A percentile compares a stretch with the other conserved stretches of the same genome.
These are phyloP conservation scores for Amanita fuliginea DNA, from an alignment of 768 basidiomycete species.

Conservation along the genomic window DNA sequence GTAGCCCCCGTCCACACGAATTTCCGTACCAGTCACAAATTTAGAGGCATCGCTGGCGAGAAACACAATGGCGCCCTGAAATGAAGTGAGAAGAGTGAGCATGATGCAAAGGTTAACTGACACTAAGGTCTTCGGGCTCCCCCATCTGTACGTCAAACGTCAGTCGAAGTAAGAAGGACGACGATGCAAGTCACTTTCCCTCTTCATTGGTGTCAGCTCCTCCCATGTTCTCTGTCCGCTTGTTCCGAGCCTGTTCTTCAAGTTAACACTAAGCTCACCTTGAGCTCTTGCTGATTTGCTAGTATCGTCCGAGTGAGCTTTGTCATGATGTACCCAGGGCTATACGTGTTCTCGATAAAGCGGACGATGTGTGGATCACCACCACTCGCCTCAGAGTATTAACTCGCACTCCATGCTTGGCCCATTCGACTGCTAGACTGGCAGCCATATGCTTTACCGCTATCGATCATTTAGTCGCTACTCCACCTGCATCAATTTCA, in stretches of 20 bases:
- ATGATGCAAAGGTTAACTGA: conserved; percentile 19
- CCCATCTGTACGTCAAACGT: conserved; percentile 51
- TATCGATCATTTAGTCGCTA: conserved; percentile 16
- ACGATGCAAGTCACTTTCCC: conserved; percentile 32
- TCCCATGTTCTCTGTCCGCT: conserved; percentile 70
- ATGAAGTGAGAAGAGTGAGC: conserved; percentile 6
- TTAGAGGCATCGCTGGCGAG: conserved; percentile 82
- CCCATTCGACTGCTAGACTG: conserved; percentile 93
- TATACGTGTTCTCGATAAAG: conserved; percentile 16
- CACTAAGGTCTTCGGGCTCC: conserved; percentile 85
- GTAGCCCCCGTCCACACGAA: conserved; percentile 87
- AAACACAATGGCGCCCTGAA: conserved; percentile 79
- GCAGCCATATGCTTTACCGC: conserved; percentile 93
- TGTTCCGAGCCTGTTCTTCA: conserved; percentile 2
- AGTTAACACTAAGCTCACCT: conserved; percentile 31
- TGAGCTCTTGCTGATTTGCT: conserved; percentile 61
- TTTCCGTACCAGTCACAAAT: conserved; percentile 82
- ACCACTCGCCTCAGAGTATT: conserved; percentile 57
- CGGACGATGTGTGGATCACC: conserved; percentile 5
- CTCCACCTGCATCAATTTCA: neutral
- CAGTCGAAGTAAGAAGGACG: neutral
- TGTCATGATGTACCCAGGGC: conserved; percentile 93
- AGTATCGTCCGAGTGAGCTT: conserved; percentile 80
- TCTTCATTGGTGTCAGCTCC: conserved; percentile 74
- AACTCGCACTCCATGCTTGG: conserved; percentile 77